A percentile compares a stretch with the other conserved stretches of the same genome.
Evolutionary conservation across 2,329 filamentous ascomycete species (phyloP).

Genomic region (Harringtonia lauricola): DNA sequence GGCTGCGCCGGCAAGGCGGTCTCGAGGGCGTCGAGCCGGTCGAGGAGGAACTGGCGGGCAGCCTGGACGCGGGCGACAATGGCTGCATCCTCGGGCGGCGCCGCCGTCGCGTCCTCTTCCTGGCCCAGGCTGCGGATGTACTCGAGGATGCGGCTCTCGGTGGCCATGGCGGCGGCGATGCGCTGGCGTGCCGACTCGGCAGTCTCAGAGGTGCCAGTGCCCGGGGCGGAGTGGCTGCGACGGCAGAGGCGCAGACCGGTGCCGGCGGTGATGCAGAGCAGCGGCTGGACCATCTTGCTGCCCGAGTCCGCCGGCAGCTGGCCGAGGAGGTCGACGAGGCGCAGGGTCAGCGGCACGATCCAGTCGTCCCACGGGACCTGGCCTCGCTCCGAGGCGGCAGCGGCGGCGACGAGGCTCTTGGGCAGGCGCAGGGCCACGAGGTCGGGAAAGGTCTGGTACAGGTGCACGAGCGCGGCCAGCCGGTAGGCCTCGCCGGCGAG

Average conservation of each 20-base stretch:
- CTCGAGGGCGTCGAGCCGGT: not conserved
- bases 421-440: slow-evolving; percentile 1
- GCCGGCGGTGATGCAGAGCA: slow-evolving; percentile 7
- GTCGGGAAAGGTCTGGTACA: slow-evolving; percentile 21
- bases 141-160: no score
- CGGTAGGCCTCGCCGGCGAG: slow-evolving; percentile 24
- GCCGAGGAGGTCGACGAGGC: slow-evolving; percentile 3
- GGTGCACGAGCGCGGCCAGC: slow-evolving; percentile 22
- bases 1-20: slow-evolving; percentile 21
- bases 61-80: not conserved
- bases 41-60: not conserved
- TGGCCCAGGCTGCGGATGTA: not conserved
- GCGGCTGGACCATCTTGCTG: slow-evolving; percentile 6
- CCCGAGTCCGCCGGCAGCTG: slow-evolving; percentile 1
- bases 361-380: slow-evolving; percentile 1
- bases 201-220: not conserved
- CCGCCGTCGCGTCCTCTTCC: not conserved
- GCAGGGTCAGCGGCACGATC: slow-evolving; percentile 4
- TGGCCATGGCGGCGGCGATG: not conserved
- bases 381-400: not conserved
- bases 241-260: not conserved
- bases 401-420: not conserved
- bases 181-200: not conserved
- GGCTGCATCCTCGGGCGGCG: not conserved
- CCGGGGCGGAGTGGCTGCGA: not conserved